Conservation (phyloP, 345 rosid species). For the Pistacia atlantica region DNA sequence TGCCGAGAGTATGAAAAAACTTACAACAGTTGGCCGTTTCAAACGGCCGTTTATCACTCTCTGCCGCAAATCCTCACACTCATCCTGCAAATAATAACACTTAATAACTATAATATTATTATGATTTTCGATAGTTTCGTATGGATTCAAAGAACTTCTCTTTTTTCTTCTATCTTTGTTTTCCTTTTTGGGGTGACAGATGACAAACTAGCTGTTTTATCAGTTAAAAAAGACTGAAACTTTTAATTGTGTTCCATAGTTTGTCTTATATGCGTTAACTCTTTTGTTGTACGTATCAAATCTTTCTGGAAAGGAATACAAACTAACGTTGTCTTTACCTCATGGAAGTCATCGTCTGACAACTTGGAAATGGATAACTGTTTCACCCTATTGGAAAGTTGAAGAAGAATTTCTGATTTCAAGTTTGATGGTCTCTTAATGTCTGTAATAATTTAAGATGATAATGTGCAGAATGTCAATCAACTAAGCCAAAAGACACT, state of each 20-base stretch:
- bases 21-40: constrained; percentile 43
- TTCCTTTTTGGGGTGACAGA: too few species aligned
- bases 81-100: constrained; percentile 40
- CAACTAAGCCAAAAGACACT: background rate
- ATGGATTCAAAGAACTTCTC: background rate
- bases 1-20: constrained; percentile 2
- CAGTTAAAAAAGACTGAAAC: too few species aligned
- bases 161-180: too few species aligned
- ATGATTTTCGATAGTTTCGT: background rate
- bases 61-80: constrained; percentile 44
- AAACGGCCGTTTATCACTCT: constrained; percentile 36
- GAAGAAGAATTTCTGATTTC: constrained; percentile 34
- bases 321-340: constrained; percentile 30
- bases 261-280: too few species aligned
- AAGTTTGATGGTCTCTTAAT: constrained; percentile 30
- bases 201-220: too few species aligned
- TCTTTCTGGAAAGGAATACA: background rate
- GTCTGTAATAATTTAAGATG: constrained; percentile 30
- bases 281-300: background rate
- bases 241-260: too few species aligned
- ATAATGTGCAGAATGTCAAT: constrained; percentile 8
- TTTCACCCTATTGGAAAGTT: constrained; percentile 33
- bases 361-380: constrained; percentile 34
- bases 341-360: constrained; percentile 48
- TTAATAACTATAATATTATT: background rate